These are phyloP conservation scores for Solanum corneliomulleri DNA, from an alignment of 257 asterid species.

Conservation along the genomic window DNA sequence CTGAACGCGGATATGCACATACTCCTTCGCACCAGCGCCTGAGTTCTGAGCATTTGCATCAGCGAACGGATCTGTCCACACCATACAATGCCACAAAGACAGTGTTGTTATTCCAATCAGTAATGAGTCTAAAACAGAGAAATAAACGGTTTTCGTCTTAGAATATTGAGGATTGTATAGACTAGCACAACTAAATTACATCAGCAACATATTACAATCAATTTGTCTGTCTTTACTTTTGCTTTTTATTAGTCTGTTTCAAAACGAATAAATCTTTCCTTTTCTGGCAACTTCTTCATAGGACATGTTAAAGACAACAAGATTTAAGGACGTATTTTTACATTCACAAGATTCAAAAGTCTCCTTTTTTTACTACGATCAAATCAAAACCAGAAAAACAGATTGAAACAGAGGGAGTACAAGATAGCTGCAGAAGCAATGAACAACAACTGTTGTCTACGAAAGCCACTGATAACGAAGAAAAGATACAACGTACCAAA, in stretches of 20 bases:
- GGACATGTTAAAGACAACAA: not conserved
- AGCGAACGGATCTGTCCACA: constrained; percentile 3
- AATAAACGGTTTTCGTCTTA: not conserved
- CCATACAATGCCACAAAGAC: not conserved
- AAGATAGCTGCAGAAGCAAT: not conserved
- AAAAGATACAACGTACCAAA: not conserved
- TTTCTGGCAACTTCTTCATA: not conserved
- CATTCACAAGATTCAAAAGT: too few species aligned
- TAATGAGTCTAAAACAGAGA: not conserved
- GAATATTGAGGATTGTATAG: not conserved
- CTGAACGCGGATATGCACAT: constrained; percentile 5
- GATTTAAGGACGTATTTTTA: not conserved
- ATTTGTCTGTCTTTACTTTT: not conserved
- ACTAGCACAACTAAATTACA: not conserved
- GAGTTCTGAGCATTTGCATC: constrained; percentile 6
- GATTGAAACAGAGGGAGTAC: not conserved
- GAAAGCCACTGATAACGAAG: not conserved
- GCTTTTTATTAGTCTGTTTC: not conserved
- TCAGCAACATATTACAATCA: not conserved
- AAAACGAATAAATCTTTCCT: not conserved
- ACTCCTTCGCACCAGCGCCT: constrained; percentile 7
- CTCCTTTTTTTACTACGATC: not conserved
- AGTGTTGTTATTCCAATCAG: not conserved
- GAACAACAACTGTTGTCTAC: not conserved
- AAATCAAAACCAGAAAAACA: not conserved